These are phyloP conservation scores for Pestalotiopsis sp. DNA, from an alignment of 2,329 filamentous ascomycete species.

Conservation along the genomic window DNA sequence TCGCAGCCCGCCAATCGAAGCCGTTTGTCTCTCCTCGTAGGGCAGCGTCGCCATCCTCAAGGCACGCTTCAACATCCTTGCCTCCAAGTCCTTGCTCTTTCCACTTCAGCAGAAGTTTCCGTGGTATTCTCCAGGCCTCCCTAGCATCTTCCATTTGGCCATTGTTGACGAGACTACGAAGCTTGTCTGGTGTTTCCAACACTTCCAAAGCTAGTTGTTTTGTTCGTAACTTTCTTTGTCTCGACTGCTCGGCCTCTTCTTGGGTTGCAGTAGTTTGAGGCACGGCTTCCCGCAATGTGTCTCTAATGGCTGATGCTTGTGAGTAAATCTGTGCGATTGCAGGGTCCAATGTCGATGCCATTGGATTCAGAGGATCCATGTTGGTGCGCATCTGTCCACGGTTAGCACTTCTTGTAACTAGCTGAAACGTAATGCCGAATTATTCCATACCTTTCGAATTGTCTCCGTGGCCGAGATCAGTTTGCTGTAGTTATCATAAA, in stretches of 20 bases:
- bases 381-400: constrained; percentile 68
- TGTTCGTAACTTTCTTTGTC: constrained; percentile 40
- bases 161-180: constrained; percentile 60
- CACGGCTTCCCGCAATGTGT: constrained; percentile 50
- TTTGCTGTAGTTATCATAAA: constrained; percentile 99
- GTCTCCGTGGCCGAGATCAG: constrained; percentile 96
- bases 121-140: constrained; percentile 57
- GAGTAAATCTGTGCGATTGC: constrained; percentile 76
- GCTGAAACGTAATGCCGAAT: not conserved
- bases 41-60: constrained; percentile 58
- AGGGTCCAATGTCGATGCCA: constrained; percentile 72
- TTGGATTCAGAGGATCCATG: constrained; percentile 78
- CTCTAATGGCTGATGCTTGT: constrained; percentile 57
- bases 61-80: constrained; percentile 53
- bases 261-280: constrained; percentile 47
- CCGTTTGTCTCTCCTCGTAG: constrained; percentile 35
- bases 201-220: constrained; percentile 65
- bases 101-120: constrained; percentile 55
- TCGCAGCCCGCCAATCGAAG: constrained; percentile 27
- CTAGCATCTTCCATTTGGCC: constrained; percentile 65
- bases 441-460: constrained; percentile 70
- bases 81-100: constrained; percentile 57
- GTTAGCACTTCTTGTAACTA: constrained; percentile 10
- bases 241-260: constrained; percentile 35
- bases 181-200: constrained; percentile 60